Evolutionary conservation across 768 basidiomycete species (phyloP), one percentile per base, ranked within the genome.

Genomic region (Lenzites betulinus): DNA sequence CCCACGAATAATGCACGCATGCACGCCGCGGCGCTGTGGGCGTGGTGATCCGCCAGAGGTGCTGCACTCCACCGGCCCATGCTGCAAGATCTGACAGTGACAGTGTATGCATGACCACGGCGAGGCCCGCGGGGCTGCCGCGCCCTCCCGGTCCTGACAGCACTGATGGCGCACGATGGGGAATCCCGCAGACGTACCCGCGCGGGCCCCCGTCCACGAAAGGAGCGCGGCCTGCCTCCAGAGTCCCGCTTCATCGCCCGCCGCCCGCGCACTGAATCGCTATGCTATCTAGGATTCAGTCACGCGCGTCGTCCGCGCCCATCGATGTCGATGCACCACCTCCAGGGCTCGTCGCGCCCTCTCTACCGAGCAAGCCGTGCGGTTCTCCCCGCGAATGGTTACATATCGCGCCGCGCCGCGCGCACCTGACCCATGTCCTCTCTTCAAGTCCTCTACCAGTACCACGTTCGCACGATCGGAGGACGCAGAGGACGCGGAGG

Each of bases 381-480:
- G 51, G 16, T 53, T 59, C 58, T 7, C 42, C 26, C 53, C 53
- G 22, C 47, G 59, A 60, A 49, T 50, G 59, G 59, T 15, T 60
- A 60, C 52, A 60, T 60, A 49, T 54, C 53, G 59, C 59, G 59
- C 54, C 54, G 25, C 33, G 16, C 47, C 50, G 48, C 38, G 56
- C 56, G 50, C 56, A 58, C 36, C 48, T 58, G 56, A 58, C 56
- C 39, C 20, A 47, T n/a, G 30, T n/a, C 33, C 33, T 33, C 36
- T 16, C 46, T 22, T 16, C 43, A 28, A 22, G n/a, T 20, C 28
- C 58, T 50, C 38, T 23, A 26, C 23, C 51, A 54, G 38, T 46
- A 33, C 36, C 46, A 48, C n/a, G n/a, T n/a, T n/a, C n/a, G n/a
- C n/a, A n/a, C n/a, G n/a, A 28, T 38, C 22, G 36, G 54, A 36